A percentile compares a stretch with the other conserved stretches of the same genome.
These are phyloP conservation scores for Dactylellina sp. DNA, from an alignment of 2,329 filamentous ascomycete genomes.

Conservation along the genomic window DNA sequence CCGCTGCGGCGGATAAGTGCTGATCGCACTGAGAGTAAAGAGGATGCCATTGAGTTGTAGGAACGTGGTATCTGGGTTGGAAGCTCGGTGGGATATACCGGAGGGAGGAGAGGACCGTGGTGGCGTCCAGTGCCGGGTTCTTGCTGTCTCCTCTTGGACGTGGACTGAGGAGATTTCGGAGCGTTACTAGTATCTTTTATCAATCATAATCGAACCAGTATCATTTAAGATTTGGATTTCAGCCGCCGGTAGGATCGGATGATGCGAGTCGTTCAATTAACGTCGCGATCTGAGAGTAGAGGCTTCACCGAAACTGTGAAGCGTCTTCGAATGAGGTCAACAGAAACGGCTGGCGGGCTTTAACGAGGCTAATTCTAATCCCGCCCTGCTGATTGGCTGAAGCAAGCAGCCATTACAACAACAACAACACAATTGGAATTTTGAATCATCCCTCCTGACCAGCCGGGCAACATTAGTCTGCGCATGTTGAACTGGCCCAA, in stretches of 20 bases:
- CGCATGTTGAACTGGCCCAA: no score
- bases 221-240: conserved; percentile 18
- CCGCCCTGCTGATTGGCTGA: conserved; percentile 41
- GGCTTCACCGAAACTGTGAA: conserved; percentile 51
- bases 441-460: background rate
- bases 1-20: conserved; percentile 61
- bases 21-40: conserved; percentile 65
- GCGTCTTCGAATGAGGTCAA: conserved; percentile 52
- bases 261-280: conserved; percentile 23
- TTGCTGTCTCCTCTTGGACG: conserved; percentile 3
- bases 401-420: conserved; percentile 28
- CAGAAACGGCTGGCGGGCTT: conserved; percentile 39
- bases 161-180: conserved; percentile 19
- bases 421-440: conserved; percentile 45
- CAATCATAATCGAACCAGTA: conserved; percentile 30
- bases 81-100: background rate
- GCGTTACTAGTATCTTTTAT: conserved; percentile 22
- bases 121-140: conserved; percentile 11
- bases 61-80: conserved; percentile 8
- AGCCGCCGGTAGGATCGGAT: conserved; percentile 12
- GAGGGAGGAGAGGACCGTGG: conserved; percentile 4
- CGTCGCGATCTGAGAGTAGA: conserved; percentile 27
- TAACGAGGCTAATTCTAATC: conserved; percentile 53
- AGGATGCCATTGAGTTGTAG: conserved; percentile 65
- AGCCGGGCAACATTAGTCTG: no score